Base-by-base conservation (phyloP, 257 asterid species). In the Fraxinus cuspidata region DNA sequence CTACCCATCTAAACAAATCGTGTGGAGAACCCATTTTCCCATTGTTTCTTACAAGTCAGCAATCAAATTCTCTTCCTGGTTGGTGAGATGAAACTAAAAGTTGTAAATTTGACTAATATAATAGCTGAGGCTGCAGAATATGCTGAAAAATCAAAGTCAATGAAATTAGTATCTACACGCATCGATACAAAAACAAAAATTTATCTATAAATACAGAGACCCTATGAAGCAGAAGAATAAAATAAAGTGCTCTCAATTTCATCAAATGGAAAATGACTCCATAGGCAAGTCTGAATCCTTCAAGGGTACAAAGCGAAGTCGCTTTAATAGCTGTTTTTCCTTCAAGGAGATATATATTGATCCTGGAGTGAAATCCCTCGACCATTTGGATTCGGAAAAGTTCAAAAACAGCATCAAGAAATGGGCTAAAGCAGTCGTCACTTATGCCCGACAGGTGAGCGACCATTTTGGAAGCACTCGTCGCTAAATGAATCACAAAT, bases 401-500 rank as follows among this genome's bases (percentile, higher is more conserved):
- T 78, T 94, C 77, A 94, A 92, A 80, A 86, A 85, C 4, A 92
- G 82, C 53, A 92, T 94, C 90, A 87, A 70, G 87, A 90, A 77
- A 92, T 94, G 98, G 97, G 98, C 98, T 21, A 90, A 91, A 78
- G 86, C 81, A 25, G 97, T 94, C 0, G 96, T 75, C 35, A 37
- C 74, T 42, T 92, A 91, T 63, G 97, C 97, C 34, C 87, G 97
- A 4, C 97, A 94, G 75, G 85, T 90, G 40, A 92, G 96, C 81
- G 87, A 81, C 32, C 84, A 32, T 28, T 78, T 88, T 1, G 89
- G 92, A 73, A 86, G 89, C 86, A 80, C 84, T 11, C 83, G 83
- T 3, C 19, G 35, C 35, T 63, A 27, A 27, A 7, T 23, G 18
- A 23, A 60, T 19, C 1, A 15, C 7, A 1, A 19, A 56, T 0